Evolutionary conservation across 2,329 filamentous ascomycete species (phyloP).

Genomic region (Stagonosporopsis vannaccii): DNA sequence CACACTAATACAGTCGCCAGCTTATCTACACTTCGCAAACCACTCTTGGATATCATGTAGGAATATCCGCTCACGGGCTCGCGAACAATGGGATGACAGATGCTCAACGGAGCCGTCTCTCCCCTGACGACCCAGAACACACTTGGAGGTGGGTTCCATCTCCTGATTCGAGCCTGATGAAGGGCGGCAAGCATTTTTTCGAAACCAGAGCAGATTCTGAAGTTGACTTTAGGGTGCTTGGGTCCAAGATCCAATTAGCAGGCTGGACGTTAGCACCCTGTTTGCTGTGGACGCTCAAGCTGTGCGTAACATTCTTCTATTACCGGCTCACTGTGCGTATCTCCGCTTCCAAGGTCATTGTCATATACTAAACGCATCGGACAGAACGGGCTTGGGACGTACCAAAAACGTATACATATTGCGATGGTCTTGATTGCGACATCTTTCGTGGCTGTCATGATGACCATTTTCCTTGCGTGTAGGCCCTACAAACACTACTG

Average conservation of each 20-base stretch:
- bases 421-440: slow-evolving; percentile 58
- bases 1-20: slow-evolving; percentile 37
- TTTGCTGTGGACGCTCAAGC: slow-evolving; percentile 63
- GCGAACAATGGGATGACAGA: slow-evolving; percentile 61
- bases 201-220: slow-evolving; percentile 10
- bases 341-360: neutral
- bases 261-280: slow-evolving; percentile 63
- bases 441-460: slow-evolving; percentile 60
- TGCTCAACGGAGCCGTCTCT: slow-evolving; percentile 50
- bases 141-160: neutral
- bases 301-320: slow-evolving; percentile 65
- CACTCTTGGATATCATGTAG: slow-evolving; percentile 58
- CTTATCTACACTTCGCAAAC: slow-evolving; percentile 61
- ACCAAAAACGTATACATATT: slow-evolving; percentile 48
- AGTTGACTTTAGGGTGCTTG: slow-evolving; percentile 56
- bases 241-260: slow-evolving; percentile 61
- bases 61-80: slow-evolving; percentile 59
- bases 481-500: slow-evolving; percentile 63
- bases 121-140: slow-evolving; percentile 20
- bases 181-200: neutral
- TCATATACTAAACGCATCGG: neutral
- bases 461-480: slow-evolving; percentile 62
- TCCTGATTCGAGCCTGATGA: neutral
- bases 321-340: slow-evolving; percentile 53
- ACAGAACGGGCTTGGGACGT: slow-evolving; percentile 19